Percentiles rank a stretch among this genome's conserved stretches.
phyloP scores from a whole-genome alignment of 148 eudicot genomes.

The Diospyros kaki region DNA sequence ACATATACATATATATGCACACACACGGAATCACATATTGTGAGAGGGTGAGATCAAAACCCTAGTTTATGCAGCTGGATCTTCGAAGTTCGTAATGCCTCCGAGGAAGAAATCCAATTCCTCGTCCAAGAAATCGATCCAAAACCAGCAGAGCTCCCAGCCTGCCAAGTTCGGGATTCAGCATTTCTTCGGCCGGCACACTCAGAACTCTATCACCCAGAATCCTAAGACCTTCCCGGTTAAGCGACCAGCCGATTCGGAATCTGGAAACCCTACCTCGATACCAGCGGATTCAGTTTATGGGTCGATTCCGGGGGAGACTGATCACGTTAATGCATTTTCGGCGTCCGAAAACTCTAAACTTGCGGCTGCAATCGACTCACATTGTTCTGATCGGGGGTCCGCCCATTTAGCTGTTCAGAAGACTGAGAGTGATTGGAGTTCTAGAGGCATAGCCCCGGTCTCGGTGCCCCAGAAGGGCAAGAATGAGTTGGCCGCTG shows the following conservation, averaged over 20 bases:
- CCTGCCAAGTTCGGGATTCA: conserved; percentile 82
- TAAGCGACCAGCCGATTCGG: neutral
- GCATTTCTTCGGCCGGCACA: conserved; percentile 82
- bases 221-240: conserved; percentile 8
- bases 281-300: neutral
- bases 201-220: conserved; percentile 37
- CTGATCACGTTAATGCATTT: conserved; percentile 7
- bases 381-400: neutral
- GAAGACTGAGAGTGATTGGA: neutral
- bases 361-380: neutral
- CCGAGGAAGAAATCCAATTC: conserved; percentile 57
- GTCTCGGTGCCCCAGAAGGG: conserved; percentile 14
- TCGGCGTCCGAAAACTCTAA: conserved; percentile 4
- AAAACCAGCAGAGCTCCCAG: conserved; percentile 40
- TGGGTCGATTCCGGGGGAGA: conserved; percentile 1
- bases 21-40: neutral
- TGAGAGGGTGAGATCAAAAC: neutral
- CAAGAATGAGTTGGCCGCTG: conserved; percentile 11
- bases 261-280: conserved; percentile 15
- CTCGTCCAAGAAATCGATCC: conserved; percentile 52
- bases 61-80: neutral
- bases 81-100: conserved; percentile 37
- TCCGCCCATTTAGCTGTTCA: neutral
- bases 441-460: neutral
- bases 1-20: neutral